These are phyloP conservation scores for Zostera marina DNA, from an alignment of 116 monocot genomes.

Conservation along the genomic window DNA sequence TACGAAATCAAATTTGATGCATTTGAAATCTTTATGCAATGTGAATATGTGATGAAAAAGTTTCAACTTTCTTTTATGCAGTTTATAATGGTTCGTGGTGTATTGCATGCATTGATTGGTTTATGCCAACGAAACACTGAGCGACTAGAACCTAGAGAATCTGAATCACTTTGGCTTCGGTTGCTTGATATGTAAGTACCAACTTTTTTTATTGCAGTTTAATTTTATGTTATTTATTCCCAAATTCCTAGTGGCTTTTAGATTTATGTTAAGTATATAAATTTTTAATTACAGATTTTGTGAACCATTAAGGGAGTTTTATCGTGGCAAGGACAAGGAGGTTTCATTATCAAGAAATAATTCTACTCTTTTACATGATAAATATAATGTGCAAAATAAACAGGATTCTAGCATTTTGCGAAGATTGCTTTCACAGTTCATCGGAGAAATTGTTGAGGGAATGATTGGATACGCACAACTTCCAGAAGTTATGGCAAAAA, in stretches of 20 bases:
- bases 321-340: constrained; percentile 11
- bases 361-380: constrained; percentile 7
- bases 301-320: constrained; percentile 41
- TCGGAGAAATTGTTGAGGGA: constrained; percentile 78
- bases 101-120: constrained; percentile 43
- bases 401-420: constrained; percentile 27
- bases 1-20: not conserved
- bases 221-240: not conserved
- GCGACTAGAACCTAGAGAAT: constrained; percentile 52
- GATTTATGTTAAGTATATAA: not conserved
- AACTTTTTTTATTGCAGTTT: not conserved
- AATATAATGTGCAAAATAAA: constrained; percentile 13
- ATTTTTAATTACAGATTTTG: constrained; percentile 38
- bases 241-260: not conserved
- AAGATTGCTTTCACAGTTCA: constrained; percentile 53
- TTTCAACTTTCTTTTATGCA: constrained; percentile 17
- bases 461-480: constrained; percentile 80
- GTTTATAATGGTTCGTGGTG: constrained; percentile 46
- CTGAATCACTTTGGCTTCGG: constrained; percentile 86
- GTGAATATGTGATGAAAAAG: not conserved
- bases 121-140: constrained; percentile 86
- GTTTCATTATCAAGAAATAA: constrained; percentile 10
- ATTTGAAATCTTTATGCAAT: not conserved
- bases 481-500: constrained; percentile 70
- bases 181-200: constrained; percentile 77